Conservation (phyloP, 208 protist genomes). For the Angomonas desouzai region DNA sequence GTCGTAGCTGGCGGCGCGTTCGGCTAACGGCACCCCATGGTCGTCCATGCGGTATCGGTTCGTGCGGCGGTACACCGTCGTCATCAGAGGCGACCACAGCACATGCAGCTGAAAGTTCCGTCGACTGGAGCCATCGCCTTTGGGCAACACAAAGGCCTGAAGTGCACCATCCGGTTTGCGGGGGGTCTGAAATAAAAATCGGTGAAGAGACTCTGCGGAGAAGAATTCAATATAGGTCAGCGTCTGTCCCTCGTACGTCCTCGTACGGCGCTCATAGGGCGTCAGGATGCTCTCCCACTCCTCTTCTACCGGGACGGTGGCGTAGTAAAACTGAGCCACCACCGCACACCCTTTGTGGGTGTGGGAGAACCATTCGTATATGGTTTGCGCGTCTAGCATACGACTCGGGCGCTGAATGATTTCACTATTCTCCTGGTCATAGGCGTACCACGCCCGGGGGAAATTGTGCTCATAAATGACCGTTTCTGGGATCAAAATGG, state of each 20-base stretch:
- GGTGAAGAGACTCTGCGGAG: constrained; percentile 57
- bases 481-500: constrained; percentile 76
- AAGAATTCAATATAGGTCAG: constrained; percentile 88
- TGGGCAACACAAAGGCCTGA: constrained; percentile 88
- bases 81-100: constrained; percentile 85
- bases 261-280: constrained; percentile 11
- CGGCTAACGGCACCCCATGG: constrained; percentile 36
- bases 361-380: constrained; percentile 65
- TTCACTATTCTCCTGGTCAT: constrained; percentile 74
- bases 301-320: constrained; percentile 38
- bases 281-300: constrained; percentile 34
- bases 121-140: constrained; percentile 60
- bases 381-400: constrained; percentile 85
- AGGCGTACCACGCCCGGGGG: constrained; percentile 88
- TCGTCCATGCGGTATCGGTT: constrained; percentile 76
- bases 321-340: constrained; percentile 87
- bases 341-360: constrained; percentile 44
- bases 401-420: constrained; percentile 76
- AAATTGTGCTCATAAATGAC: constrained; percentile 94
- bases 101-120: constrained; percentile 82
- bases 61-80: constrained; percentile 78
- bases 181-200: constrained; percentile 77
- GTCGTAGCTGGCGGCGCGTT: constrained; percentile 79
- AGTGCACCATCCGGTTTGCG: constrained; percentile 87
- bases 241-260: constrained; percentile 27